Percentiles rank a stretch among this genome's conserved stretches.
phyloP scores from a whole-genome alignment of 2,329 filamentous ascomycete genomes.

The Hymenoscyphus occultus region DNA sequence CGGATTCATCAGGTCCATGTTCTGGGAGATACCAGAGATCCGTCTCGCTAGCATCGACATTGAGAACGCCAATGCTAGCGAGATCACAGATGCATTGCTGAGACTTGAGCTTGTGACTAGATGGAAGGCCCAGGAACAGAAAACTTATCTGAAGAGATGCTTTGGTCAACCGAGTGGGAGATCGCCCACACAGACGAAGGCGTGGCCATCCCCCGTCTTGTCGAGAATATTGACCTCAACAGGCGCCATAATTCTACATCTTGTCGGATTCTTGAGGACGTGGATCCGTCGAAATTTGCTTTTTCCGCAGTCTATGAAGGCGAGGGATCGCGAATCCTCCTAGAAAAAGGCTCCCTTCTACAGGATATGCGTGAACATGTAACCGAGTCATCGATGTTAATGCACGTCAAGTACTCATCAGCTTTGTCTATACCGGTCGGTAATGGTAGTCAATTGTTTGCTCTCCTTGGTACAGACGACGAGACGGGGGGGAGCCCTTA shows the following conservation, averaged over 20 bases:
- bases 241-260: constrained; percentile 12
- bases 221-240: constrained; percentile 3
- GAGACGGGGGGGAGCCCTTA: too few species aligned
- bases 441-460: too few species aligned
- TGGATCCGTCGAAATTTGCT: not conserved
- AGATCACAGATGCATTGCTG: constrained; percentile 11
- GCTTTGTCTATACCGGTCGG: too few species aligned
- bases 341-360: too few species aligned
- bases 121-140: constrained; percentile 9
- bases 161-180: constrained; percentile 16
- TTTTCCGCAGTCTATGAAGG: too few species aligned
- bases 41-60: constrained; percentile 13
- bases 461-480: too few species aligned
- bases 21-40: constrained; percentile 5
- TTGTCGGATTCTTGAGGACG: constrained; percentile 6
- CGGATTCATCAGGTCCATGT: constrained; percentile 12
- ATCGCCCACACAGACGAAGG: not conserved
- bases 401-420: too few species aligned
- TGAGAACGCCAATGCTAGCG: constrained; percentile 6
- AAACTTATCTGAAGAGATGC: constrained; percentile 7
- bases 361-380: too few species aligned
- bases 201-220: constrained; percentile 8
- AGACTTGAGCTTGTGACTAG: not conserved
- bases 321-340: too few species aligned
- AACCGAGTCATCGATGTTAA: too few species aligned